Base-by-base conservation (phyloP, 2,329 filamentous ascomycete species). In the Teratosphaeria nubilosa region DNA sequence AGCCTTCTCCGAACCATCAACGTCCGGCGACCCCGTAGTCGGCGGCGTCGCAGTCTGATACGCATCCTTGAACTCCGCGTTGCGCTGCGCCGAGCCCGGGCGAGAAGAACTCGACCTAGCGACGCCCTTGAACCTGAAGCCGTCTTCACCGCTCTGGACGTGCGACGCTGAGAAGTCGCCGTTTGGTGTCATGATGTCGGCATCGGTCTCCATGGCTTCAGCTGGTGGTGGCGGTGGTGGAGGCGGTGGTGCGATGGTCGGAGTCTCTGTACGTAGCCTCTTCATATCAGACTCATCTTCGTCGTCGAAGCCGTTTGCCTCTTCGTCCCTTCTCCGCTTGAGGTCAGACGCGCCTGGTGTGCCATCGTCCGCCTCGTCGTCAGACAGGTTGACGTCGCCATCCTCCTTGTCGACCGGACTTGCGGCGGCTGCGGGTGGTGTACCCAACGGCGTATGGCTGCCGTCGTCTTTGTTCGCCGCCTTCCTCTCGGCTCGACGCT, bases 401-500 rank as follows among this genome's bases (percentile, higher is more conserved):
- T 65, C 61, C 1, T 69, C 66, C 13, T 65, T 62, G 20, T 62
- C 56, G 22, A 61, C 56, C 1, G 64, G 59, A 53, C 62, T 64
- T 11, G 52, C 59, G 34, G 54, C 62, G 16, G 62, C 61, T 30
- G 64, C 62, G 11, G 58, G 59, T 13, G 68, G 68, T 14, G 70
- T 69, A 16, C 66, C 70, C 4, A 58, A 54, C 11, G 69, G 65
- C 20, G 68, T 69, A 32, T 62, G 61, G 48, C 62, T 67, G 50
- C 51, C 64, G 25, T 58, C 63, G 30, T 64, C 62, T 56, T 66
- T 66, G 57, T 64, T 69, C 22, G 58, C 41, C 20, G 66, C 60
- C 71, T 75, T 64, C 71, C 75, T 63, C 78, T 79, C 79, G 1
- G 78, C 76, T 68, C 84, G 87, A 61, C 81, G 82, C 71, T 84